Evolutionary conservation across 306 rosid genomes (phyloP).

Genomic region (Begonia masoniana): DNA sequence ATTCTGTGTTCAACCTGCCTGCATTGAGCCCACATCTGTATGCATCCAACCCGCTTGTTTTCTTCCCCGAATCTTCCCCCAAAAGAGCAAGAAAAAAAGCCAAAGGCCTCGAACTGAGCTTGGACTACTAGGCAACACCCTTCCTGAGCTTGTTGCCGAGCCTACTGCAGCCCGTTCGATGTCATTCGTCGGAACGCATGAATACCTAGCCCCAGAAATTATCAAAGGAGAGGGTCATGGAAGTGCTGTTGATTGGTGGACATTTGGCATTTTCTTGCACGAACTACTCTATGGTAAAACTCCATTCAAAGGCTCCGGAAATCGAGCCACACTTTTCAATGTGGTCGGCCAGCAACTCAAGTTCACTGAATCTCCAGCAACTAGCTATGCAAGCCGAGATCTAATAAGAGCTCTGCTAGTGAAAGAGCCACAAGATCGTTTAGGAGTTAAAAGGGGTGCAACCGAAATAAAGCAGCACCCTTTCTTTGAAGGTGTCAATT

Average conservation of each 20-base stretch:
- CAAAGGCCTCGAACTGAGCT: constrained; percentile 52
- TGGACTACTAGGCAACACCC: constrained; percentile 45
- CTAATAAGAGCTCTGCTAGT: constrained; percentile 71
- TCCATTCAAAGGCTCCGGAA: constrained; percentile 94
- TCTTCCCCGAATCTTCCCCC: constrained; percentile 69
- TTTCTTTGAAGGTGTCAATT: constrained; percentile 86
- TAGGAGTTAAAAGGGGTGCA: constrained; percentile 88
- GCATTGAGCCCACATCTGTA: constrained; percentile 82
- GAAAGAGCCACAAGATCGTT: constrained; percentile 85
- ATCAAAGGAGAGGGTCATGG: constrained; percentile 99
- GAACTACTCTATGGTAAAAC: constrained; percentile 92
- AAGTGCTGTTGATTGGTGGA: constrained; percentile 99
- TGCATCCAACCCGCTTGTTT: constrained; percentile 97
- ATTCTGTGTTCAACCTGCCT: constrained; percentile 92
- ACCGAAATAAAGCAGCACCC: constrained; percentile 91
- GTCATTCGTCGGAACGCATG: constrained; percentile 98
- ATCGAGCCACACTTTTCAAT: constrained; percentile 85
- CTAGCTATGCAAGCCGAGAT: constrained; percentile 72
- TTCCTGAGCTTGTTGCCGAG: constrained; percentile 98
- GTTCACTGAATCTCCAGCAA: constrained; percentile 70
- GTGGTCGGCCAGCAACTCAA: constrained; percentile 88
- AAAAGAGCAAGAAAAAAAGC: constrained; percentile 63
- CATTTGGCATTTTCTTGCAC: constrained; percentile 92
- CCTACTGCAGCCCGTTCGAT: constrained; percentile 91
- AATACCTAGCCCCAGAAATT: constrained; percentile 95